Base-by-base conservation (phyloP, 1,139 yeast genomes). In the Debaryomyces nepalensis region DNA sequence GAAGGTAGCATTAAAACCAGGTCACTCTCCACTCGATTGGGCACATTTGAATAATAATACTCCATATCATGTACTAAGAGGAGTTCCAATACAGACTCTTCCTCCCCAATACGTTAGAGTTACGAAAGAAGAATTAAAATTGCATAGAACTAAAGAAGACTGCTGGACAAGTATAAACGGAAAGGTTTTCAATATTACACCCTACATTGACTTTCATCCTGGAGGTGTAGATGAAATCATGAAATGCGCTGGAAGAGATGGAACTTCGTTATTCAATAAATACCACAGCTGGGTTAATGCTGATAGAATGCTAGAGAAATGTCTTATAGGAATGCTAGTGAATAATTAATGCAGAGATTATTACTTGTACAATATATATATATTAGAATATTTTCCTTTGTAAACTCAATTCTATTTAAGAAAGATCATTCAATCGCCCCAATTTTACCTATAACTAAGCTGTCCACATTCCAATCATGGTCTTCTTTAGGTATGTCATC, bases 211-310 rank as follows among this genome's bases (percentile, higher is more conserved):
- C 43, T 93, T 84, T 61, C 99, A 93, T 54, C 99, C 99, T 0
- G 99, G 99, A 18, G 99, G 99, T 1, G 82, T 74, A 2, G 81
- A 79, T 5, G 90, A 90, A 55, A 67, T 93, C 34, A 71, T 87
- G 80, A 79, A 81, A 44, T 80, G 87, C 54, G 95, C 96, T 0
- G 97, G 97, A 0, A 73, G 73, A 46, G 97, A 91, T 58, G 95
- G 95, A 1, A 89, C 97, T 1, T 54, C 65, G n/a, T 56, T 88
- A 48, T 93, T 93, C 56, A 82, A 83, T 62, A 82, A 82, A 61
- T 87, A 86, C 50, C 97, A 90, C 58, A 73, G 88, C 21, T 90
- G 97, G 97, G 96, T 85, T 1, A 91, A 87, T 61, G 87, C 73
- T 36, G 97, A 91, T 53, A 68, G 89, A 50, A 81, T 93, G 78